Conservation (phyloP, 306 rosid genomes). For the Pueraria montana region DNA sequence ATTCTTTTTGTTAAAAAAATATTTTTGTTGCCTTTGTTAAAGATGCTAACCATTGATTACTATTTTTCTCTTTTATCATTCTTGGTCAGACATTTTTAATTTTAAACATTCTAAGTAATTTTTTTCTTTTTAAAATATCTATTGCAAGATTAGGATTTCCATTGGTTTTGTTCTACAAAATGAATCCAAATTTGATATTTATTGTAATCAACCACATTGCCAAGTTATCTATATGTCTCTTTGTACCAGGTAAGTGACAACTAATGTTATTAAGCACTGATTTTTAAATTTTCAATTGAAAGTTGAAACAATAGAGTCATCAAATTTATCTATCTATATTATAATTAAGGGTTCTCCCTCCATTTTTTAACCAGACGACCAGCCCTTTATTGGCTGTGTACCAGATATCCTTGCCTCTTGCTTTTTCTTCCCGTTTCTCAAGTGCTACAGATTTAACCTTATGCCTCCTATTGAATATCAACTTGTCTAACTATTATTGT, state of each 20-base stretch:
- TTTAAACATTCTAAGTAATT: background rate
- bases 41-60: background rate
- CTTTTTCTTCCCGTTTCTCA: slow-evolving; percentile 3
- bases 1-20: background rate
- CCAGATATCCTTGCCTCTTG: slow-evolving; percentile 13
- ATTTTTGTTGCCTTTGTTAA: background rate
- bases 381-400: slow-evolving; percentile 11
- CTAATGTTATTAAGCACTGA: background rate
- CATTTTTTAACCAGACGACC: background rate
- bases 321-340: background rate
- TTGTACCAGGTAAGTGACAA: background rate
- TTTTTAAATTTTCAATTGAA: background rate
- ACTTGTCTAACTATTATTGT: slow-evolving; percentile 12
- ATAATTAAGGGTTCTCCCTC: slow-evolving; percentile 14
- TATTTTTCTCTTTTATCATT: slow-evolving; percentile 29
- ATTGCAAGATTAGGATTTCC: slow-evolving; percentile 9
- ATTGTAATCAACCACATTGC: background rate
- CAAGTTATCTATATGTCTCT: slow-evolving; percentile 14
- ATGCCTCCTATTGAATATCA: slow-evolving; percentile 2
- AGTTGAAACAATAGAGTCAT: background rate
- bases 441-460: slow-evolving; percentile 18
- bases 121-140: slow-evolving; percentile 14
- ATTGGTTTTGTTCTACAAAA: slow-evolving; percentile 36
- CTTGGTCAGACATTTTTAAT: background rate
- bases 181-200: slow-evolving; percentile 32